These are phyloP conservation scores for Erodium texanum DNA, from an alignment of 441 rosid genomes.

Conservation along the genomic window DNA sequence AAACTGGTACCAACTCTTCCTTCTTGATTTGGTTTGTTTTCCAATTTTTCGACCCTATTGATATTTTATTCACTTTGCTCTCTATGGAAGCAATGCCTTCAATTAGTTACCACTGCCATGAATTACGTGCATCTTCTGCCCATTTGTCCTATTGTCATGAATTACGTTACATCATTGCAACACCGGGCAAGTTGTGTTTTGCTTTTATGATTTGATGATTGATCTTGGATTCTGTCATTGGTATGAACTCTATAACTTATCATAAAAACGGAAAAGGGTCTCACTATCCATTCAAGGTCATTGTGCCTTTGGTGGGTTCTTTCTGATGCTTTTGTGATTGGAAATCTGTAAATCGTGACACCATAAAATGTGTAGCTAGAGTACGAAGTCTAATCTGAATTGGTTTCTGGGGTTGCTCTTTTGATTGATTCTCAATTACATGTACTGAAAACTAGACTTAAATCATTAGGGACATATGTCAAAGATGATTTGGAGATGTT, in stretches of 20 bases:
- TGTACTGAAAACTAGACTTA: background rate
- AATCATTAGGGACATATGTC: background rate
- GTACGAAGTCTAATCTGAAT: background rate
- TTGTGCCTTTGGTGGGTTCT: background rate
- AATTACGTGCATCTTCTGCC: too few relatives aligned
- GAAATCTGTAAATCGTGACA: background rate
- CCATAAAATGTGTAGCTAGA: background rate
- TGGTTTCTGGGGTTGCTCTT: background rate
- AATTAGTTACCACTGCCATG: too few relatives aligned
- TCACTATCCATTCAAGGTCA: background rate
- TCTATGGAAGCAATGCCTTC: too few relatives aligned
- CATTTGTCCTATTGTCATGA: too few relatives aligned
- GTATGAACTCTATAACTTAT: background rate
- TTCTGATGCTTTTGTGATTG: too few relatives aligned
- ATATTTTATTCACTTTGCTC: too few relatives aligned
- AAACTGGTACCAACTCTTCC: constrained; percentile 47
- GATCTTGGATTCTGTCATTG: too few relatives aligned
- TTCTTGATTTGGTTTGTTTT: too few relatives aligned
- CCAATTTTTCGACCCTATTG: too few relatives aligned
- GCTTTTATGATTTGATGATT: too few relatives aligned
- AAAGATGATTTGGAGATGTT: background rate
- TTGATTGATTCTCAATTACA: background rate
- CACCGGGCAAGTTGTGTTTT: too few relatives aligned
- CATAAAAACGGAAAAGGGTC: background rate
- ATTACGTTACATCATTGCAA: too few relatives aligned